Conservation (phyloP, 768 basidiomycete genomes). For the Hygrophoropsis aurantiaca region DNA sequence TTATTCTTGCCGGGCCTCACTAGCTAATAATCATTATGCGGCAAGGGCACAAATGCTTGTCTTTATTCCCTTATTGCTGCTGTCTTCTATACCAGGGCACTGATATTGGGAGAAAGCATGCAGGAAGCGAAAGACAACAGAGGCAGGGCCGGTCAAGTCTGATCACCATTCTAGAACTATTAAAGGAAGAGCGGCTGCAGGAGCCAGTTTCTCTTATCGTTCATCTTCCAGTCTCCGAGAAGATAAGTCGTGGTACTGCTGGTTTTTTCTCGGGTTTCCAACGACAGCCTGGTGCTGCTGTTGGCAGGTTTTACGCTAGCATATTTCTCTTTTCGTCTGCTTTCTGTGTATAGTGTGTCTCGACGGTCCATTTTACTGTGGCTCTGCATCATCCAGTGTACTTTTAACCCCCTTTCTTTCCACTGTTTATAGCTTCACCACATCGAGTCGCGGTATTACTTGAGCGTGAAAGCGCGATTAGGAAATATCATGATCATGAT, state of each 20-base stretch:
- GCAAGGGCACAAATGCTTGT: conserved; percentile 81
- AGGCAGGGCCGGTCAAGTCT: conserved; percentile 58
- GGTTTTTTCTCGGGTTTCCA: neutral
- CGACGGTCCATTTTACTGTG: conserved; percentile 3
- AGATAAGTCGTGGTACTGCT: no score
- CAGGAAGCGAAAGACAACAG: conserved; percentile 62
- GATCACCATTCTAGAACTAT: conserved; percentile 17
- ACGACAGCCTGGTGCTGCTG: conserved; percentile 15
- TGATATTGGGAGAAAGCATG: conserved; percentile 68
- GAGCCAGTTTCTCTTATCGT: no score
- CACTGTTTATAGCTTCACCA: no score
- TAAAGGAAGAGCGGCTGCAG: no score
- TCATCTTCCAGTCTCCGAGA: no score
- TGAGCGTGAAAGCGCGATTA: no score
- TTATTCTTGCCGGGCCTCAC: neutral
- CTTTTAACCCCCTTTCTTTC: conserved; percentile 1
- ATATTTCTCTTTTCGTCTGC: conserved; percentile 15
- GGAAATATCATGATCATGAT: no score
- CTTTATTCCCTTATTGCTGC: conserved; percentile 78
- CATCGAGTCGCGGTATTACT: no score
- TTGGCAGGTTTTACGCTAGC: conserved; percentile 15
- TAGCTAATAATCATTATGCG: conserved; percentile 3
- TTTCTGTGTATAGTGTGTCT: conserved; percentile 11
- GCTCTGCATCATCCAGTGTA: conserved; percentile 1
- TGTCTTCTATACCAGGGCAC: conserved; percentile 64